Evolutionary conservation across 1,284 basidiomycete species (phyloP).

Genomic region (Tylopilus sp.): DNA sequence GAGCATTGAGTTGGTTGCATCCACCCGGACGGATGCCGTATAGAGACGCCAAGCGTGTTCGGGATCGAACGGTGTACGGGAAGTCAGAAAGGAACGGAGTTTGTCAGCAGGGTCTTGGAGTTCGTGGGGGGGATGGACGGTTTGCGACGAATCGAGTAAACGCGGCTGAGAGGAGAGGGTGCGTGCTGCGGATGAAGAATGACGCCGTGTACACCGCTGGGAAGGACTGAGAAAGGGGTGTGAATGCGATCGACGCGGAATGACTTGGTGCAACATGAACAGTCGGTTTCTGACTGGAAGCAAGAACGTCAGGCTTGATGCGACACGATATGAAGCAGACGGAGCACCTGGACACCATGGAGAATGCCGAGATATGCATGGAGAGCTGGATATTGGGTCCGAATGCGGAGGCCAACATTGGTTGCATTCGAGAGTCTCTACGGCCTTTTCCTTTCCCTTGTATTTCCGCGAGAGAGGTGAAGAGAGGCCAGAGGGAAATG

Average conservation of each 20-base stretch:
- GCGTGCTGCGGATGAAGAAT: slow-evolving; percentile 31
- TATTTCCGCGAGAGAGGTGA: slow-evolving; percentile 46
- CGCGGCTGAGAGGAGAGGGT: slow-evolving; percentile 20
- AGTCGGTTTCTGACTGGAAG: slow-evolving; percentile 29
- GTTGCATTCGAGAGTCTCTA: slow-evolving; percentile 30
- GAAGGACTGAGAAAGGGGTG: slow-evolving; percentile 20
- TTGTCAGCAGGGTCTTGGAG: slow-evolving; percentile 5
- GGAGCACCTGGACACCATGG: slow-evolving; percentile 39
- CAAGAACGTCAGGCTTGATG: slow-evolving; percentile 11
- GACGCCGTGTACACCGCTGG: slow-evolving; percentile 25
- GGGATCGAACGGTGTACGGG: slow-evolving; percentile 30
- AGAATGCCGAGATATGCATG: slow-evolving; percentile 41
- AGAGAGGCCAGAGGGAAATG: slow-evolving; percentile 48
- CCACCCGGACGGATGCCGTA: slow-evolving; percentile 21
- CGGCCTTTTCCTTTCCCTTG: slow-evolving; percentile 51
- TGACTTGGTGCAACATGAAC: slow-evolving; percentile 35
- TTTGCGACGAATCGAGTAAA: slow-evolving; percentile 9
- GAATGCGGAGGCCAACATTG: slow-evolving; percentile 17
- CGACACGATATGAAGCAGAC: background rate
- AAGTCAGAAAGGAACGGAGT: slow-evolving; percentile 24
- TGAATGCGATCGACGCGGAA: slow-evolving; percentile 25
- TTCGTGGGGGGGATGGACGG: slow-evolving; percentile 2
- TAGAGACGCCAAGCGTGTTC: slow-evolving; percentile 40
- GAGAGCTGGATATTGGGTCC: slow-evolving; percentile 37
- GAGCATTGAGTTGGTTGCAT: slow-evolving; percentile 12